Evolutionary conservation across 164 flowering plant genomes (phyloP), one percentile per base, ranked within the genome.

Genomic region (Aristolochia fimbriata): DNA sequence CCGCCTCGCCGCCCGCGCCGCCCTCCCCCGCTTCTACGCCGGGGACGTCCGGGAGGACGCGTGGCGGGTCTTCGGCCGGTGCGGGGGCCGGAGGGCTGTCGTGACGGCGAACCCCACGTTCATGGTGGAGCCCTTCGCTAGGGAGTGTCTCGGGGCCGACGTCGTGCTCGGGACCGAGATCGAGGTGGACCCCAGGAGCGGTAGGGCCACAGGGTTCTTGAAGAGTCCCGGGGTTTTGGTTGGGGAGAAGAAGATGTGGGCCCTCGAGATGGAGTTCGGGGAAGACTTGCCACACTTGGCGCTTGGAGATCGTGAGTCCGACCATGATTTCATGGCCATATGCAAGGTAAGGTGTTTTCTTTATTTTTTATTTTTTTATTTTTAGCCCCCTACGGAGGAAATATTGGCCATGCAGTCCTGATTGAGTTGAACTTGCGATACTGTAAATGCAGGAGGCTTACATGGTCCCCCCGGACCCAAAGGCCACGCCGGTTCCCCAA

Each of bases 401-500:
- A 10, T 7, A 37, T 37, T 37, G 9, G 10, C 43, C 43, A 37
- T 37, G 43, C 43, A 37, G 11, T 37, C 43, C 43, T 37, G 1
- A 6, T 37, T 37, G n/a, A n/a, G n/a, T 37, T 37, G 12, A 6
- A n/a, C n/a, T n/a, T n/a, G n/a, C n/a, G n/a, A n/a, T n/a, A n/a
- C n/a, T n/a, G n/a, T n/a, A n/a, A n/a, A n/a, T n/a, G 78, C 88
- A 89, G 97, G 94, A 87, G 73, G 94, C 74, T 5, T 87, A 74
- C 76, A 73, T 82, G 77, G 94, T 89, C 14, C 20, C 15, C 46
- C 88, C 91, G 13, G 66, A 74, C 56, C 76, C 82, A 33, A 81
- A 68, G 57, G 65, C 74, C 2, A 79, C 77, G 52, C 83, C 89
- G 6, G 65, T 89, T 6, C 83, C 89, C 17, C 72, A 81, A 51